These are phyloP conservation scores for Suillus brevipes DNA, from an alignment of 768 basidiomycete genomes.

Conservation along the genomic window DNA sequence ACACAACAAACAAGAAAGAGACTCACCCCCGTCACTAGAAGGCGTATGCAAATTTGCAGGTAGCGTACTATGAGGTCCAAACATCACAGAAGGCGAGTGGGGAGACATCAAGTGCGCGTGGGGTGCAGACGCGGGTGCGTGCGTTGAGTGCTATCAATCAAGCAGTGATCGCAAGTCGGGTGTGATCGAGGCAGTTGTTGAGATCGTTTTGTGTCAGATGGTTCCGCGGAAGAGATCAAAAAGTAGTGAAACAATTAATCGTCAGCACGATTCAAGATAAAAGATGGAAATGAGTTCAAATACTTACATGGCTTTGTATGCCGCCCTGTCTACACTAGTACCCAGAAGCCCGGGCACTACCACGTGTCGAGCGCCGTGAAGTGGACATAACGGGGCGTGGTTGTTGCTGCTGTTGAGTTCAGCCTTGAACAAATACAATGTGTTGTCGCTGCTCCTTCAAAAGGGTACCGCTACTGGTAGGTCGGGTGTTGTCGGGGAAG, in stretches of 20 bases:
- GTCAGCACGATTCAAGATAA: neutral
- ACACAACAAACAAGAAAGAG: neutral
- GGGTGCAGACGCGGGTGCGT: neutral
- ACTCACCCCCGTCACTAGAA: conserved; percentile 29
- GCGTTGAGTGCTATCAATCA: conserved; percentile 18
- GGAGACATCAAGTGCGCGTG: conserved; percentile 16
- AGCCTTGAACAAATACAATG: neutral
- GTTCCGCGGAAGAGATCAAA: neutral
- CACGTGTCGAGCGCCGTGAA: conserved; percentile 17
- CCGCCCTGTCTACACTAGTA: neutral
- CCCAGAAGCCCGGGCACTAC: neutral
- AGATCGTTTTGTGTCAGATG: neutral
- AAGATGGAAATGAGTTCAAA: neutral
- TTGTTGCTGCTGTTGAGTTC: too few relatives aligned
- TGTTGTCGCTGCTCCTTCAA: neutral
- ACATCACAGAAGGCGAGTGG: conserved; percentile 21
- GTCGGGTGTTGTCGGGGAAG: conserved; percentile 8
- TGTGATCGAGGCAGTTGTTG: neutral
- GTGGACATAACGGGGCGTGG: conserved; percentile 20
- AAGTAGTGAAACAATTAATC: neutral
- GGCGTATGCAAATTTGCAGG: conserved; percentile 27
- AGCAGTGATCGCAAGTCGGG: neutral
- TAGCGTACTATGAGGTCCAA: conserved; percentile 19
- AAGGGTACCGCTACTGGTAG: conserved; percentile 4
- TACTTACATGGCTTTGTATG: neutral